Percentiles rank a stretch among this genome's conserved stretches.
These are phyloP conservation scores for Lumnitzera littorea DNA, from an alignment of 345 rosid genomes.

Conservation along the genomic window DNA sequence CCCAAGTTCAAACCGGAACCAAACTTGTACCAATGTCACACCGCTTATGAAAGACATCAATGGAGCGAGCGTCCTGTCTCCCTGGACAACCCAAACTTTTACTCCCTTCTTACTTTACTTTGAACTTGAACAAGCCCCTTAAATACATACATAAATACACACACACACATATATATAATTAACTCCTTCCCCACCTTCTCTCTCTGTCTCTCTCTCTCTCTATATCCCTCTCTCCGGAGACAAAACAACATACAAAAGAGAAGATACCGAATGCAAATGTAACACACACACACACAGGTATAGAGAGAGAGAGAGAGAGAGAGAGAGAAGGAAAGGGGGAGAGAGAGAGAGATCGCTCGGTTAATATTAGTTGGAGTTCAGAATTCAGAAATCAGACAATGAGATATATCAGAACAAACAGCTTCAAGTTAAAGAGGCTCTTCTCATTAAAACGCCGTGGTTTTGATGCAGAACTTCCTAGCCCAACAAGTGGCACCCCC, in stretches of 20 bases:
- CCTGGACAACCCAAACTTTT: too few species aligned
- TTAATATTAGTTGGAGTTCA: constrained; percentile 1
- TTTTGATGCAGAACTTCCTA: constrained; percentile 35
- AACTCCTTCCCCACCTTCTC: background rate
- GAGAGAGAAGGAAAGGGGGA: background rate
- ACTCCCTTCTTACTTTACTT: too few species aligned
- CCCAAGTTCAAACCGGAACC: too few species aligned
- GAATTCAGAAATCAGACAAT: constrained; percentile 20
- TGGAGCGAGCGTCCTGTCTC: too few species aligned
- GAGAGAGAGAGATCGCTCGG: background rate
- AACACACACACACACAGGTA: background rate
- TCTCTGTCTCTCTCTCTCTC: background rate
- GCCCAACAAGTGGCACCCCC: constrained; percentile 6
- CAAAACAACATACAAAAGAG: background rate
- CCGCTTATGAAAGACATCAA: too few species aligned
- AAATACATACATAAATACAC: too few species aligned
- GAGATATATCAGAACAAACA: constrained; percentile 75
- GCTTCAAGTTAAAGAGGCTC: constrained; percentile 55
- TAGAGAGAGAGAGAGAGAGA: background rate
- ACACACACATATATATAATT: too few species aligned
- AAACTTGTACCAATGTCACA: too few species aligned
- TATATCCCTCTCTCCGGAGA: background rate
- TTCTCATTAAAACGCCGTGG: constrained; percentile 62
- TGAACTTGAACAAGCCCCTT: too few species aligned
- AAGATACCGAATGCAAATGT: background rate